phyloP scores from a whole-genome alignment of 495 filamentous ascomycete genomes.

The Penicillium samsonianum region DNA sequence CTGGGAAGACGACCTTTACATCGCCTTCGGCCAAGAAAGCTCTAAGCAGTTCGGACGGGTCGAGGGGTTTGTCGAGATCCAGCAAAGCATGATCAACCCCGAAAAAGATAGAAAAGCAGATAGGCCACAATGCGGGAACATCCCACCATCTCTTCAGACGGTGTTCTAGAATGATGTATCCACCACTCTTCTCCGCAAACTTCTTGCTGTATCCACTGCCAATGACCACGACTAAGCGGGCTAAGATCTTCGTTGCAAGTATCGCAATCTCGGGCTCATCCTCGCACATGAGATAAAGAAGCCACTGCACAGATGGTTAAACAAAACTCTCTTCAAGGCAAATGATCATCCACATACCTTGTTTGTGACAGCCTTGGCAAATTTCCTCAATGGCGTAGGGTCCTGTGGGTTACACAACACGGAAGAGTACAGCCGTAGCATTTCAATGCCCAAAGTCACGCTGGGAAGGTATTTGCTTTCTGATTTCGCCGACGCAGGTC shows the following conservation, averaged over 20 bases:
- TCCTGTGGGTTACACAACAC: conserved; percentile 76
- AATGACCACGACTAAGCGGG: conserved; percentile 79
- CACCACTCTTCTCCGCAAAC: conserved; percentile 80
- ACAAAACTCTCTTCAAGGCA: conserved; percentile 5
- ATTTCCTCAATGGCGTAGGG: conserved; percentile 69
- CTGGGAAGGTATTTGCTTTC: conserved; percentile 36
- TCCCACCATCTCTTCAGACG: conserved; percentile 88
- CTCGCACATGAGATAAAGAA: conserved; percentile 89
- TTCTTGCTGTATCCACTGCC: conserved; percentile 78
- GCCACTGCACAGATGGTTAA: conserved; percentile 63
- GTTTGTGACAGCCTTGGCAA: conserved; percentile 92
- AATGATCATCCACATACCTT: conserved; percentile 62
- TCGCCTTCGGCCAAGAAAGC: conserved; percentile 59
- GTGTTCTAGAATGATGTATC: conserved; percentile 79
- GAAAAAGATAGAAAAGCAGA: conserved; percentile 88
- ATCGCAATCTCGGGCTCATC: conserved; percentile 81
- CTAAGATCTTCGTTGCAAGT: conserved; percentile 79
- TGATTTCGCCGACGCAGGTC: conserved; percentile 26
- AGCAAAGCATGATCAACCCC: conserved; percentile 75
- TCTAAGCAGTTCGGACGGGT: conserved; percentile 69
- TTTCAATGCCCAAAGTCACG: conserved; percentile 65
- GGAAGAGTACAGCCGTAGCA: conserved; percentile 80
- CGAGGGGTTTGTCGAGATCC: conserved; percentile 70
- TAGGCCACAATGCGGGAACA: conserved; percentile 78
- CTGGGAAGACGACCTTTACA: conserved; percentile 69